Base-by-base conservation (phyloP, 352 stramenopile genomes). In the Pythium pyrilobum region DNA sequence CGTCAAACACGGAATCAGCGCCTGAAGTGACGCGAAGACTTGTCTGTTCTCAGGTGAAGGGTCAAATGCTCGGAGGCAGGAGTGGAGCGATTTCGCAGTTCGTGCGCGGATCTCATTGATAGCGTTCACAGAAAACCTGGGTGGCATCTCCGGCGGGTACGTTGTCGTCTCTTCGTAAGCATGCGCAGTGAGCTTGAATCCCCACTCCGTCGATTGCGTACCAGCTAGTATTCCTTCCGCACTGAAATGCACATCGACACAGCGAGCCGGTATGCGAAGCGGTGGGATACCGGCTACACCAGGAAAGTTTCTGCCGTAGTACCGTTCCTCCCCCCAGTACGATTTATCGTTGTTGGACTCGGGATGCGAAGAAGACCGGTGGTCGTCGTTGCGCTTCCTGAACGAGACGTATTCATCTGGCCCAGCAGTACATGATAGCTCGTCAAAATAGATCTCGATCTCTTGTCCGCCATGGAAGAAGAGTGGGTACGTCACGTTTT, bases 401-500 rank as follows among this genome's bases (percentile, higher is more conserved):
- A 97, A 96, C 31, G 75, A 74, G 20, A 96, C 66, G 46, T 84
- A 97, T 51, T 97, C 88, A 38, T 84, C 88, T 16, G 71, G 69
- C 5, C 68, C 65, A 34, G 77, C 71, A 5, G 86, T 96, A 40
- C 65, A 72, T 1, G 81, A 92, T 46, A 64, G 54, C 40, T 84
- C 58, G 65, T 96, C 88, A 46, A 97, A 97, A 11, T 71, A 77
- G 7, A 97, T 74, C 20, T 79, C 51, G 29, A 97, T 93, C 28
- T 87, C 68, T 20, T 53, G 61, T 2, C 80, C 87, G 4, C 75
- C 81, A 24, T 56, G 70, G 44, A 96, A 92, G 27, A 76, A 57
- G 1, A 92, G 57, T 0, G 75, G 64, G 34, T 88, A 87, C 7
- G 57, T 87, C 23, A 75, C 52, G 28, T 91, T 66, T 66, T 88